Percentiles rank a stretch among this genome's conserved stretches.
Conservation (phyloP, 2,329 filamentous ascomycete genomes). For the Fusarium temperatum region DNA sequence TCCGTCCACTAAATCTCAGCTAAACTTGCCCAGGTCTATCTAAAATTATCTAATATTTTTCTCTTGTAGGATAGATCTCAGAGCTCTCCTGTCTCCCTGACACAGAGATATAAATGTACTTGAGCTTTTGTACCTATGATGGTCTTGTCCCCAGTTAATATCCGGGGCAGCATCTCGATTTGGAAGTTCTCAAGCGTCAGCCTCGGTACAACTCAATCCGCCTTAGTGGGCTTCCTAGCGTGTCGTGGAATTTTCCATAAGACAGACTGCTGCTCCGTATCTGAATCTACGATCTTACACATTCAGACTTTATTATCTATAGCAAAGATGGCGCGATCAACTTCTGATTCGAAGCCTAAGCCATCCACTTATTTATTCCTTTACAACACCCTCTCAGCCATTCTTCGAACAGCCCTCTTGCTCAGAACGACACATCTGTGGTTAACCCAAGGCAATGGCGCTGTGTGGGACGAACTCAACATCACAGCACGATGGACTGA, state of each 20-base stretch:
- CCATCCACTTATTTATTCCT: constrained; percentile 11
- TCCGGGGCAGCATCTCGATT: constrained; percentile 1
- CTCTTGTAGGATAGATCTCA: too few relatives aligned
- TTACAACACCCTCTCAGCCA: constrained; percentile 24
- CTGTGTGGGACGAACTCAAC: constrained; percentile 31
- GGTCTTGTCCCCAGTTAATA: neutral
- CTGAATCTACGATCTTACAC: neutral
- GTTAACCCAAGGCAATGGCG: constrained; percentile 3
- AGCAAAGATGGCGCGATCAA: neutral
- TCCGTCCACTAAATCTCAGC: too few relatives aligned
- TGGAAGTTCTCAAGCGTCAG: constrained; percentile 9
- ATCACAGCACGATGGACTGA: constrained; percentile 30
- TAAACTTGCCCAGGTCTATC: too few relatives aligned
- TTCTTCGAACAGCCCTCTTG: constrained; percentile 11
- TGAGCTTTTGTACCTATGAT: too few relatives aligned
- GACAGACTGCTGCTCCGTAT: neutral
- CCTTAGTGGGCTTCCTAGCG: neutral
- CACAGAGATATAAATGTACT: too few relatives aligned
- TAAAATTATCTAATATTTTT: too few relatives aligned
- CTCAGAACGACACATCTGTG: constrained; percentile 21
- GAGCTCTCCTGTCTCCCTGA: too few relatives aligned
- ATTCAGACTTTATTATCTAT: neutral
- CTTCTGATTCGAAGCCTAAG: neutral
- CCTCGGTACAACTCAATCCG: constrained; percentile 12
- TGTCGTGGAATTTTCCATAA: neutral